phyloP scores from a whole-genome alignment of 345 rosid genomes.

The Hevea brasiliensis region DNA sequence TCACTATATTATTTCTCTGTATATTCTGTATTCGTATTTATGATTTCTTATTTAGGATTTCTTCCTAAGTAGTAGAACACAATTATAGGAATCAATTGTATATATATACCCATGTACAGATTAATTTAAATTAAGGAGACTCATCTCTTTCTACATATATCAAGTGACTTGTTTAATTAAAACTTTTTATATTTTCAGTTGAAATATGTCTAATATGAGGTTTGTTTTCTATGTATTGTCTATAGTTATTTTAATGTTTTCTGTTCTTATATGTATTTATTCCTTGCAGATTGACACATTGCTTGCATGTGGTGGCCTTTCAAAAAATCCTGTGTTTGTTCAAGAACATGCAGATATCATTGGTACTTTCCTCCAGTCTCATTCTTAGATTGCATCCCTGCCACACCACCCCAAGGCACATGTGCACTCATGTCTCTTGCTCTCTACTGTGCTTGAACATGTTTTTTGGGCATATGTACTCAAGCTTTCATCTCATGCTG shows the following conservation, averaged over 20 bases:
- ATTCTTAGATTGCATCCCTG: neutral
- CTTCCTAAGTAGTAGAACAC: no score
- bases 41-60: no score
- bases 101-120: no score
- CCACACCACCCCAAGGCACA: neutral
- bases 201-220: neutral
- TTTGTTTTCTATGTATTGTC: neutral
- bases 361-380: conserved; percentile 43
- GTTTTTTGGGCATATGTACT: neutral
- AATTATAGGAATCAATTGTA: no score
- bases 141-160: no score
- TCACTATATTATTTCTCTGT: no score
- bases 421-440: neutral
- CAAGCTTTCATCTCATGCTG: neutral
- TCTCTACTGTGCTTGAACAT: neutral
- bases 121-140: no score
- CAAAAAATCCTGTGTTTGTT: conserved; percentile 67
- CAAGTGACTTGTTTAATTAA: neutral
- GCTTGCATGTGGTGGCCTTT: conserved; percentile 89
- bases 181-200: neutral
- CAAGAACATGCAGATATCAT: conserved; percentile 86
- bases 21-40: no score
- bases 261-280: conserved; percentile 7
- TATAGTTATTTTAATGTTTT: neutral
- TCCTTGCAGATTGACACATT: conserved; percentile 67